A percentile compares a stretch with the other conserved stretches of the same genome.
These are phyloP conservation scores for Fusarium sambucinum DNA, from an alignment of 2,329 filamentous ascomycete species.

Conservation along the genomic window DNA sequence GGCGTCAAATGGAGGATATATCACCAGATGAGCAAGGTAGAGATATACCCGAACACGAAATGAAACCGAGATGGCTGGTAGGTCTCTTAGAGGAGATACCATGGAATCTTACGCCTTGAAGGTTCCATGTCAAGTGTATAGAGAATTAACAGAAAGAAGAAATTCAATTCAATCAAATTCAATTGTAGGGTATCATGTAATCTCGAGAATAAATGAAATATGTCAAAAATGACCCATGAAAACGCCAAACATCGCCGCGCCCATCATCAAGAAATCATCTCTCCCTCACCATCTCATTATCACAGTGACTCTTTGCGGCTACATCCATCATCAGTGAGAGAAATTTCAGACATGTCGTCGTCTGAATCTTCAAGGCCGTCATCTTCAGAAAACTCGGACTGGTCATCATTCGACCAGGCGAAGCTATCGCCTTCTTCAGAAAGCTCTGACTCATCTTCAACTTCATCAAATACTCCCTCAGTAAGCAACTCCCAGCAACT, in stretches of 20 bases:
- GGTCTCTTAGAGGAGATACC: constrained; percentile 44
- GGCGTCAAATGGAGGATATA: constrained; percentile 14
- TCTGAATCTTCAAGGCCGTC: constrained; percentile 6
- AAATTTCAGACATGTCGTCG: constrained; percentile 5
- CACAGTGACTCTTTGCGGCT: background rate
- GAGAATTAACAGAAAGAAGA: background rate
- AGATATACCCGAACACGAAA: background rate
- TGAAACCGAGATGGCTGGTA: constrained; percentile 33
- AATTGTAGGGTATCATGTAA: constrained; percentile 31
- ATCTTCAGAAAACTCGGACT: constrained; percentile 6
- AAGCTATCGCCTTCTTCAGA: constrained; percentile 27
- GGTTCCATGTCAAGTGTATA: background rate
- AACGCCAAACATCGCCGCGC: constrained; percentile 4
- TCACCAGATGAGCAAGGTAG: background rate
- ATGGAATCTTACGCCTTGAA: constrained; percentile 37
- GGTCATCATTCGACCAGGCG: constrained; percentile 22
- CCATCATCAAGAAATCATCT: background rate
- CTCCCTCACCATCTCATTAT: background rate
- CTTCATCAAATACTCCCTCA: constrained; percentile 31
- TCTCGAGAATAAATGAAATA: background rate
- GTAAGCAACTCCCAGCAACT: constrained; percentile 47
- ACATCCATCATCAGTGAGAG: constrained; percentile 13
- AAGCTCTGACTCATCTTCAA: constrained; percentile 26
- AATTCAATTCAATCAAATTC: background rate
- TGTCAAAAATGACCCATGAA: background rate